A percentile compares a stretch with the other conserved stretches of the same genome.
Conservation (phyloP, 129 eudicot genomes). For the Escallonia herrerae region DNA sequence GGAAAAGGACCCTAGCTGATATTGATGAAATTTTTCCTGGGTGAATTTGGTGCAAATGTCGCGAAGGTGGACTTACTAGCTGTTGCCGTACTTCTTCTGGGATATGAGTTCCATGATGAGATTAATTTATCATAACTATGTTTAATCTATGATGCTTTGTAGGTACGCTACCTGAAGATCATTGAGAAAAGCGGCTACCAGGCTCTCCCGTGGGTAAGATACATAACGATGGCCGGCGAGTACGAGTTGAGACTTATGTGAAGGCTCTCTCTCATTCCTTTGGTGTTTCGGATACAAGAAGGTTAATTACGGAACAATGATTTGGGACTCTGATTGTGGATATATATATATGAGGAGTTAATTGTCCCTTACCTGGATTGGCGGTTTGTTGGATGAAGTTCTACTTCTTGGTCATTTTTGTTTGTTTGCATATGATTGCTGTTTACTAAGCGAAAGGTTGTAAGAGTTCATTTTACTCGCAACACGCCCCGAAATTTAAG, state of each 20-base stretch:
- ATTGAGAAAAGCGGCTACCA: slow-evolving; percentile 96
- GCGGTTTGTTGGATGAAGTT: background rate
- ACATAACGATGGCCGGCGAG: slow-evolving; percentile 98
- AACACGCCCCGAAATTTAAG: background rate
- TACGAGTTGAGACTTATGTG: slow-evolving; percentile 80
- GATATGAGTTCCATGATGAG: background rate
- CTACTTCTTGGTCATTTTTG: slow-evolving; percentile 1
- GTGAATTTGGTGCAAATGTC: no score
- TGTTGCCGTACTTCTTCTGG: background rate
- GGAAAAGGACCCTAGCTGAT: no score
- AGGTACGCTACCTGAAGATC: slow-evolving; percentile 96
- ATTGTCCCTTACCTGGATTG: background rate
- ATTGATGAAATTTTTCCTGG: no score
- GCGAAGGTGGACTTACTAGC: background rate
- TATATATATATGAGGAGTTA: slow-evolving; percentile 8
- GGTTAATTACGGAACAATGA: background rate
- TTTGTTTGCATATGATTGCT: slow-evolving; percentile 13
- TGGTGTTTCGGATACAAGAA: no score
- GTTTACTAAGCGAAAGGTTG: slow-evolving; percentile 8
- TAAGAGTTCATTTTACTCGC: background rate
- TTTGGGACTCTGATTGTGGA: slow-evolving; percentile 20
- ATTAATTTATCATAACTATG: background rate
- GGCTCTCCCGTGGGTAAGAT: slow-evolving; percentile 98
- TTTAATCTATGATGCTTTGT: slow-evolving; percentile 1
- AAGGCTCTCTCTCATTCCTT: slow-evolving; percentile 13